phyloP scores from a whole-genome alignment of 2,329 filamentous ascomycete genomes.

The Dactylellina haptotyla region DNA sequence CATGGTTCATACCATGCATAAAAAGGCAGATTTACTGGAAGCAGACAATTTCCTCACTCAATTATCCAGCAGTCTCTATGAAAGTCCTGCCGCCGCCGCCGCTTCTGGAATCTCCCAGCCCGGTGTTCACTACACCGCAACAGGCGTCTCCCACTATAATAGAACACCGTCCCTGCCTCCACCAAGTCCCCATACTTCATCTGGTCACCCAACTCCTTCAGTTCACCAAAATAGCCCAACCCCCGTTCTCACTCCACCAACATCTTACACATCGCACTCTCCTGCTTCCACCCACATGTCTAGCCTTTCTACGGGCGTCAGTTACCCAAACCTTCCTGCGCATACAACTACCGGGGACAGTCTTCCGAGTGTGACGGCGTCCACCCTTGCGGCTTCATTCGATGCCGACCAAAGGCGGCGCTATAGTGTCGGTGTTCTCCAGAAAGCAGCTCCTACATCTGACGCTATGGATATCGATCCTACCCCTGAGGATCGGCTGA shows the following conservation, averaged over 20 bases:
- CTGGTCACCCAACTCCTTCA: conserved; percentile 48
- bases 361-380: conserved; percentile 72
- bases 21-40: conserved; percentile 91
- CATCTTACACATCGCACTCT: conserved; percentile 53
- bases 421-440: conserved; percentile 74
- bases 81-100: conserved; percentile 83
- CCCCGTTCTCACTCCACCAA: conserved; percentile 53
- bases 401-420: conserved; percentile 72
- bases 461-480: conserved; percentile 59
- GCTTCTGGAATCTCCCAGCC: conserved; percentile 68
- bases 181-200: conserved; percentile 49
- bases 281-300: conserved; percentile 56
- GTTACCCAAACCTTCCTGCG: conserved; percentile 81
- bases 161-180: conserved; percentile 45
- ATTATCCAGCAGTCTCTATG: conserved; percentile 95
- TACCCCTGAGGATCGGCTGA: conserved; percentile 40
- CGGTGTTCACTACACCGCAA: conserved; percentile 48
- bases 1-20: conserved; percentile 81
- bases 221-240: conserved; percentile 51
- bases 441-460: conserved; percentile 66
- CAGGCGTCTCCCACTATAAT: conserved; percentile 35
- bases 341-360: conserved; percentile 71
- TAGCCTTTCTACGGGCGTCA: conserved; percentile 61
- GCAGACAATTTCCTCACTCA: conserved; percentile 95
- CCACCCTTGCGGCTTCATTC: conserved; percentile 76